Percentiles rank a stretch among this genome's conserved stretches.
phyloP scores from a whole-genome alignment of 2,329 filamentous ascomycete species.

The Fusarium sp. region DNA sequence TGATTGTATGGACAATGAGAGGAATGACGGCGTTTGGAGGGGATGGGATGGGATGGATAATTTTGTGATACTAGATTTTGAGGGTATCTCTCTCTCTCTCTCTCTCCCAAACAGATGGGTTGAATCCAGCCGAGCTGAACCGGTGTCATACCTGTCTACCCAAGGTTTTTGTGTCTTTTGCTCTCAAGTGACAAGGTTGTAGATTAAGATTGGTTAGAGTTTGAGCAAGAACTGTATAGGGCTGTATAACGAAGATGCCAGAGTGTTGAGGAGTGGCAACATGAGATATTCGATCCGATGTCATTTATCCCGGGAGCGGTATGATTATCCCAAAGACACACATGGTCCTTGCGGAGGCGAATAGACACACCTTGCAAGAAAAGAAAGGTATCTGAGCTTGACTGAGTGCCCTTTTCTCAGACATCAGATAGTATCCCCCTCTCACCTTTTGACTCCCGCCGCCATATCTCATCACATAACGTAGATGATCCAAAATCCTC shows the following conservation, averaged over 20 bases:
- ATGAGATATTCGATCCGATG: not conserved
- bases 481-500: constrained; percentile 7
- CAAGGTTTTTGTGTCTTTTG: not conserved
- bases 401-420: not conserved
- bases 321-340: not conserved
- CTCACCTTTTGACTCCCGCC: constrained; percentile 17
- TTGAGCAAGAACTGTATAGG: not conserved
- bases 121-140: not conserved
- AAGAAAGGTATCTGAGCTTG: not conserved
- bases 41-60: constrained; percentile 20
- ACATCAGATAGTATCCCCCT: not conserved
- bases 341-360: not conserved
- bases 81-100: not conserved
- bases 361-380: not conserved
- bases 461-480: constrained; percentile 19
- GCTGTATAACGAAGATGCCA: not conserved
- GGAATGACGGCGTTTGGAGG: constrained; percentile 34
- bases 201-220: not conserved
- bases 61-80: constrained; percentile 21
- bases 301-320: not conserved
- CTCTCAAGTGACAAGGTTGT: constrained; percentile 7
- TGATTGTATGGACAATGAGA: constrained; percentile 28
- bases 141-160: not conserved
- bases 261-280: not conserved
- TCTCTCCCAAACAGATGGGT: not conserved